Evolutionary conservation across 208 protist genomes (phyloP), one percentile per base, ranked within the genome.

Genomic region (Leishmania lainsoni): DNA sequence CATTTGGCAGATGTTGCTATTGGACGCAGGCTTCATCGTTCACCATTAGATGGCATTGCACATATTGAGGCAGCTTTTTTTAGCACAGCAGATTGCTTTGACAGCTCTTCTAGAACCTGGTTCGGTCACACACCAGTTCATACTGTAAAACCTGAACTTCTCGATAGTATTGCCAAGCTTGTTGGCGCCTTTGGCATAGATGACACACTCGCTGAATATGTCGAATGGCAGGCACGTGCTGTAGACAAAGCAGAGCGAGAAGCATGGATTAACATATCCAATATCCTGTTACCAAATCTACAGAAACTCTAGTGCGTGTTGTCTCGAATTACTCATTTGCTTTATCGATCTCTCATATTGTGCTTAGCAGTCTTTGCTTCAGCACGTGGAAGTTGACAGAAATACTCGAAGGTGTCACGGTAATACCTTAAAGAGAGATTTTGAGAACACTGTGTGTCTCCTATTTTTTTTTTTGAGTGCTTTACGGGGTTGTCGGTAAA

Each of bases 61-160:
- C 81, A 91, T 35, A 22, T 42, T 0, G 76, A 79, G 54, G 69
- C 76, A 6, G 22, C 83, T 8, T 83, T 85, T 51, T 92, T 93
- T 78, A 72, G 70, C 22, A 54, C 45, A 14, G 48, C 29, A 0
- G 48, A 16, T 20, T 75, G 68, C 61, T 86, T 86, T 54, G 81
- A 79, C 32, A 83, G 45, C 35, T 66, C 58, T 29, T 16, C 39
- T 14, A 45, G 68, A 42, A 82, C 49, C 26, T 84, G 86, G 75
- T 91, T 86, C 75, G 90, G 89, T 12, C 92, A 95, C 79, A 81
- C 45, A 6, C 92, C 92, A 6, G 92, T 95, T 52, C 92, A 95
- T 61, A 94, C 90, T 14, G 76, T 90, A 2, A 88, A 86, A 42
- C 80, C 86, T 32, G 73, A 86, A 8, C 79, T 95, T 48, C 58